phyloP scores from a whole-genome alignment of 2,329 filamentous ascomycete genomes.

The Neopestalotiopsis rosae region DNA sequence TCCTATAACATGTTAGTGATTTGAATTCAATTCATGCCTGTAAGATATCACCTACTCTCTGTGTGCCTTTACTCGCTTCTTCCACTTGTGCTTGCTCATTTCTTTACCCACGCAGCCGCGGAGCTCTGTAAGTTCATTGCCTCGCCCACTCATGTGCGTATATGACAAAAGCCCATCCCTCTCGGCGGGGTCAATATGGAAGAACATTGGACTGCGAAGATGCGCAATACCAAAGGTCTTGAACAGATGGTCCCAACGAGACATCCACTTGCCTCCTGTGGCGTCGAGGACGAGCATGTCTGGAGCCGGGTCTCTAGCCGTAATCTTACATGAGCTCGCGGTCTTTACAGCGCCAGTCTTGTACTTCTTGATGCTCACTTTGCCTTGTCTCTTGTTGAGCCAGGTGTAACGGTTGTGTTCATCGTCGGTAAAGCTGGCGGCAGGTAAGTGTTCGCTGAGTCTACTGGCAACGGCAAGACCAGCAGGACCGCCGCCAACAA shows the following conservation, averaged over 20 bases:
- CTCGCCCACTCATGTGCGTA: conserved; percentile 64
- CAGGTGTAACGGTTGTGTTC: conserved; percentile 84
- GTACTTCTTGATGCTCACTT: conserved; percentile 62
- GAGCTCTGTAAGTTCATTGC: conserved; percentile 72
- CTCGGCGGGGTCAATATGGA: conserved; percentile 79
- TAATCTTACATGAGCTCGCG: conserved; percentile 29
- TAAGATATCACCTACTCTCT: conserved; percentile 44
- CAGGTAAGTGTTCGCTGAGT: conserved; percentile 74
- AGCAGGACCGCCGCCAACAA: conserved; percentile 77
- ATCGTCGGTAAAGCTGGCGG: conserved; percentile 81
- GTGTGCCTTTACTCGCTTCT: conserved; percentile 55
- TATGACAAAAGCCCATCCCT: conserved; percentile 75
- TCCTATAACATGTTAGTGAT: conserved; percentile 36
- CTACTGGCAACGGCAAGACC: conserved; percentile 77
- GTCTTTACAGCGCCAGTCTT: conserved; percentile 42
- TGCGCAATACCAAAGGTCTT: conserved; percentile 71
- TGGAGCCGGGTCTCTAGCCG: conserved; percentile 38
- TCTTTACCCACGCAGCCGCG: conserved; percentile 79
- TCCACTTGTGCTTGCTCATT: conserved; percentile 79
- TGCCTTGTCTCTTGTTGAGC: conserved; percentile 69
- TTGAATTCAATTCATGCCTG: neutral
- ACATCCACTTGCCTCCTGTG: conserved; percentile 68
- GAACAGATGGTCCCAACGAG: conserved; percentile 74
- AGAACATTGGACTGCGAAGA: conserved; percentile 81
- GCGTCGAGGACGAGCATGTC: conserved; percentile 71